phyloP scores from a whole-genome alignment of 225 moss, liverwort and hornwort species.

The Polytrichum commune region DNA sequence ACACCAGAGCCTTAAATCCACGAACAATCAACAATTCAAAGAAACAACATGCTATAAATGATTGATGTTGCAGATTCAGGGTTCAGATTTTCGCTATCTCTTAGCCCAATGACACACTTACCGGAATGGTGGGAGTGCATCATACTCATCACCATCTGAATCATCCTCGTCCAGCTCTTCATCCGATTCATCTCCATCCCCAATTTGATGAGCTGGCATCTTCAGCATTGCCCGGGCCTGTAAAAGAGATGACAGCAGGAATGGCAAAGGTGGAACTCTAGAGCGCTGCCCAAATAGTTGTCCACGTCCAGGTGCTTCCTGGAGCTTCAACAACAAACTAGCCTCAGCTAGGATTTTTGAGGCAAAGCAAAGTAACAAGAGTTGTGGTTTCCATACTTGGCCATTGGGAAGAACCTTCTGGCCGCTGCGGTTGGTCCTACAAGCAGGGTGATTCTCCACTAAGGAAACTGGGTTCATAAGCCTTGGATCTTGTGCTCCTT shows the following conservation, averaged over 20 bases:
- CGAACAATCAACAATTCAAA: no score
- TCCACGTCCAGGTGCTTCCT: constrained; percentile 46
- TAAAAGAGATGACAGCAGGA: constrained; percentile 53
- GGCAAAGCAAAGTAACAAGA: constrained; percentile 54
- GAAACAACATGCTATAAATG: no score
- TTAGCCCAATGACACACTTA: neutral
- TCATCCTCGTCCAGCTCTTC: constrained; percentile 46
- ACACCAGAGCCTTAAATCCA: no score
- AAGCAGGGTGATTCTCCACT: constrained; percentile 58
- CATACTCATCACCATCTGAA: constrained; percentile 53
- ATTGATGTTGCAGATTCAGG: no score
- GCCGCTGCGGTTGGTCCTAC: constrained; percentile 50
- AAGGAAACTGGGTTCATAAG: constrained; percentile 56
- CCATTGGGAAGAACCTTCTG: constrained; percentile 54
- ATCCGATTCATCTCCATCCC: constrained; percentile 50
- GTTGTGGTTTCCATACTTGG: constrained; percentile 52
- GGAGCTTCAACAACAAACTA: constrained; percentile 45
- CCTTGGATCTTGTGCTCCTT: constrained; percentile 57
- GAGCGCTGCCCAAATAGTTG: constrained; percentile 50
- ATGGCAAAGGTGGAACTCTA: constrained; percentile 54
- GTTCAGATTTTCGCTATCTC: no score
- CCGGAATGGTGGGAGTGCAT: constrained; percentile 56
- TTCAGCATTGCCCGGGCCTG: constrained; percentile 54
- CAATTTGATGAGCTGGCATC: constrained; percentile 44
- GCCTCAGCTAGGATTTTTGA: constrained; percentile 58